These are phyloP conservation scores for Diaporthe destruens DNA, from an alignment of 2,329 filamentous ascomycete species.

Conservation along the genomic window DNA sequence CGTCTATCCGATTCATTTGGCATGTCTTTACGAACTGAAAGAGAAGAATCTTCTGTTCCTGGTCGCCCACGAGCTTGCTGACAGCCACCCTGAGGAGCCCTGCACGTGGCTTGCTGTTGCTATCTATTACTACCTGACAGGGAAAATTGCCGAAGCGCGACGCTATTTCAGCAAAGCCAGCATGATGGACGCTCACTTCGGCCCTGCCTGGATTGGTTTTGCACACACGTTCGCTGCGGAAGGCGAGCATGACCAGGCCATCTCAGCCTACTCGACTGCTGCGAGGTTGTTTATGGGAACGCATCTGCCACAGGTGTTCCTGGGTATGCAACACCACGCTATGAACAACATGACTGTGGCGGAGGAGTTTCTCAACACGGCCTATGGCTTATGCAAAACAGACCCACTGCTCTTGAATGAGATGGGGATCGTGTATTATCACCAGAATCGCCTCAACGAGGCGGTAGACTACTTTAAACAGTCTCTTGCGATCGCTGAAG, in stretches of 20 bases:
- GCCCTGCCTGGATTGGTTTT: slow-evolving; percentile 98
- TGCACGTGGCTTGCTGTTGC: slow-evolving; percentile 95
- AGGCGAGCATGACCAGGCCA: slow-evolving; percentile 97
- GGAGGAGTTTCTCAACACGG: slow-evolving; percentile 92
- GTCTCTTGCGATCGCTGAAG: slow-evolving; percentile 81
- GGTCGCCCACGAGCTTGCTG: slow-evolving; percentile 91
- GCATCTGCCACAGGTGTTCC: slow-evolving; percentile 92
- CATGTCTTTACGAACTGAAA: slow-evolving; percentile 88
- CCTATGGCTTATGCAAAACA: slow-evolving; percentile 83
- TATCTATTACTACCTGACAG: slow-evolving; percentile 91
- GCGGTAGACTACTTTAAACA: slow-evolving; percentile 83
- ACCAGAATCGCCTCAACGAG: slow-evolving; percentile 82
- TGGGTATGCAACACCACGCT: slow-evolving; percentile 98
- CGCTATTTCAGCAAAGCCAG: slow-evolving; percentile 98
- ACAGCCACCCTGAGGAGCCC: slow-evolving; percentile 90
- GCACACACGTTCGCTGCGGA: slow-evolving; percentile 98
- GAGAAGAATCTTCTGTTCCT: slow-evolving; percentile 92
- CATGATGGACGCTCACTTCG: slow-evolving; percentile 97
- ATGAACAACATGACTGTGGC: slow-evolving; percentile 95
- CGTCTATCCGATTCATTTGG: slow-evolving; percentile 91
- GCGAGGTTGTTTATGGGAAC: slow-evolving; percentile 96
- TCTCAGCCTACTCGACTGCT: slow-evolving; percentile 96
- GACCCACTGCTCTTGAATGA: slow-evolving; percentile 95
- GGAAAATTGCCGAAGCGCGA: slow-evolving; percentile 91
- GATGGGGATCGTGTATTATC: slow-evolving; percentile 95